phyloP scores from a whole-genome alignment of 2,329 filamentous ascomycete species.

The Penicillium capsulatum region DNA sequence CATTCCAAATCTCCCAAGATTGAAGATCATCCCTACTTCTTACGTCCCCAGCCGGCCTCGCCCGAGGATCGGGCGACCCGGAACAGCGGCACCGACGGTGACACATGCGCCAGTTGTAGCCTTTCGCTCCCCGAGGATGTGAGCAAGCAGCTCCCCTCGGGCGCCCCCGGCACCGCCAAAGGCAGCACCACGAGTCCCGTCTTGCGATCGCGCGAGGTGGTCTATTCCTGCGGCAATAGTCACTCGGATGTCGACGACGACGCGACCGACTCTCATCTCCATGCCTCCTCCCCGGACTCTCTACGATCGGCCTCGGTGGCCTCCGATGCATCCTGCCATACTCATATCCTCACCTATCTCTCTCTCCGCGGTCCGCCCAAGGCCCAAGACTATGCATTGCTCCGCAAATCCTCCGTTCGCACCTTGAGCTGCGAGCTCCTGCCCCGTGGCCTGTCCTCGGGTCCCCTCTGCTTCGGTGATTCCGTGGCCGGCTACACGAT shows the following conservation, averaged over 20 bases:
- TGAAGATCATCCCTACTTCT: conserved; percentile 52
- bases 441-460: conserved; percentile 53
- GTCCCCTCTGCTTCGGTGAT: conserved; percentile 57
- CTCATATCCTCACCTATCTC: conserved; percentile 55
- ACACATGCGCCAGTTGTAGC: conserved; percentile 56
- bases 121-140: conserved; percentile 53
- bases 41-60: conserved; percentile 35
- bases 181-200: conserved; percentile 52
- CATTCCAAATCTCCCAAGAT: conserved; percentile 34
- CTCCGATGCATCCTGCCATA: conserved; percentile 49
- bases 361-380: conserved; percentile 55
- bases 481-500: conserved; percentile 55
- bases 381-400: conserved; percentile 51
- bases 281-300: conserved; percentile 38
- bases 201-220: conserved; percentile 51
- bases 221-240: conserved; percentile 48
- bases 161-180: conserved; percentile 49
- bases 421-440: conserved; percentile 56
- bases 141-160: conserved; percentile 51
- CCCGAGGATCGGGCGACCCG: conserved; percentile 45
- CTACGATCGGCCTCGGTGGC: conserved; percentile 40
- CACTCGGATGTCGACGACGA: conserved; percentile 38
- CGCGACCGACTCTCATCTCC: conserved; percentile 31
- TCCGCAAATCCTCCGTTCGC: conserved; percentile 56
- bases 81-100: conserved; percentile 44